phyloP scores from a whole-genome alignment of 257 asterid genomes.

The Rubia yunnanensis region DNA sequence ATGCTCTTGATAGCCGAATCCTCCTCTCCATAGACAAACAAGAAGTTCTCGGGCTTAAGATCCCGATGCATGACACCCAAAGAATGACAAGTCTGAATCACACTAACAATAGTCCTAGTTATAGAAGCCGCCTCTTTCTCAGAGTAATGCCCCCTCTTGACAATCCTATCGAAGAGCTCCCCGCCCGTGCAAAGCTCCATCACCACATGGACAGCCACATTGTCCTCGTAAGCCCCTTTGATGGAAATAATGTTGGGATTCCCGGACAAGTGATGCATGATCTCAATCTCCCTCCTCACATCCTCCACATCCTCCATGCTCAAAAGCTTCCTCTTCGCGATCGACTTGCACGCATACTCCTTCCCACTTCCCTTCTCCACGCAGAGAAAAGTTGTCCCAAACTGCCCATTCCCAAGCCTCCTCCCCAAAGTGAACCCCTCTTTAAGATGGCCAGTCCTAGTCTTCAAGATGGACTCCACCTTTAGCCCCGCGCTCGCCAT shows the following conservation, averaged over 20 bases:
- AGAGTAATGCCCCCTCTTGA: slow-evolving; percentile 68
- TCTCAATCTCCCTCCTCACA: slow-evolving; percentile 83
- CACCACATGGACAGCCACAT: slow-evolving; percentile 73
- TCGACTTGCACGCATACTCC: slow-evolving; percentile 72
- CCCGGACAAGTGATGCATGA: slow-evolving; percentile 89
- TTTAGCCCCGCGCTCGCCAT: slow-evolving; percentile 61
- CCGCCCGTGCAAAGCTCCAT: slow-evolving; percentile 95
- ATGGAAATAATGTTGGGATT: slow-evolving; percentile 63
- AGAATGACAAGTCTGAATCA: slow-evolving; percentile 73
- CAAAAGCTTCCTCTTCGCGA: slow-evolving; percentile 65
- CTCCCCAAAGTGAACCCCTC: slow-evolving; percentile 55
- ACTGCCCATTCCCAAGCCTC: slow-evolving; percentile 83
- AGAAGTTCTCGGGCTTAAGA: slow-evolving; percentile 87
- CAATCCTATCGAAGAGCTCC: slow-evolving; percentile 87
- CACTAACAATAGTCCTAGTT: slow-evolving; percentile 64
- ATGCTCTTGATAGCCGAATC: slow-evolving; percentile 72
- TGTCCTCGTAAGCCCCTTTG: slow-evolving; percentile 81
- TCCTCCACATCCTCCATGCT: slow-evolving; percentile 81
- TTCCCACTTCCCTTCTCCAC: slow-evolving; percentile 48
- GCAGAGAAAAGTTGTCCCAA: slow-evolving; percentile 68
- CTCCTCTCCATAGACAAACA: slow-evolving; percentile 62
- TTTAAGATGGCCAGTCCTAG: slow-evolving; percentile 62
- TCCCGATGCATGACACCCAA: slow-evolving; percentile 93
- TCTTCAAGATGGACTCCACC: slow-evolving; percentile 60
- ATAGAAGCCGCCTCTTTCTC: slow-evolving; percentile 81